Base-by-base conservation (phyloP, 495 filamentous ascomycete genomes). In the Xylaria scruposa region DNA sequence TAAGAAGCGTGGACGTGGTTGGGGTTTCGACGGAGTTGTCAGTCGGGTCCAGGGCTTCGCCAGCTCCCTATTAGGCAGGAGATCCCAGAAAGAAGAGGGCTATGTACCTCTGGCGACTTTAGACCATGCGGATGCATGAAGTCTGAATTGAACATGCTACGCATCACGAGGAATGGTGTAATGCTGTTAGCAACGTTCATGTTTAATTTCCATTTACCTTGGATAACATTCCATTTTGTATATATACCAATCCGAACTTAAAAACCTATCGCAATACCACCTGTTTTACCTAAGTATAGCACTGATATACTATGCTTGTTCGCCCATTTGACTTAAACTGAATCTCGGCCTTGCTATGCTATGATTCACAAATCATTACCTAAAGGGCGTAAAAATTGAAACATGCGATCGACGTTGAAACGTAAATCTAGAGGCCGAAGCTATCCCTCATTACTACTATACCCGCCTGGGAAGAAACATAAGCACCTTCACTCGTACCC, bases 51-150 rank as follows among this genome's bases (percentile, higher is more conserved):
- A 81, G 56, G 85, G 87, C 70, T 6, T 81, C 17, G 73, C 78
- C 7, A 66, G 74, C 24, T 72, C 72, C 10, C 69, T 84, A 8
- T 77, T 76, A 12, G 82, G 77, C 51, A 80, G 75, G 65, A 79
- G 77, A 65, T 78, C 77, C 56, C 82, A 81, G 62, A 82, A 83
- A 65, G 85, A 86, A 54, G 87, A 83, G n/a, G 88, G 85, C 13
- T 91, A 91, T 78, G 85, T 90, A 31, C 87, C 89, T 60, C 75
- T 91, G 67, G 82, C 84, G 21, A 85, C 79, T 36, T 76, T 88
- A 60, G 86, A 88, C 72, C 70, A 62, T 70, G 51, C 74, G 33
- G 75, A 78, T 64, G 70, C 53, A 29, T 80, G 73, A 71, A 67
- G 19, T 56, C 51, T 51, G 53, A 29, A 51, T 26, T 72, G 47